These are phyloP conservation scores for Pestalotiopsis sp. DNA, from an alignment of 2,329 filamentous ascomycete species.

Conservation along the genomic window DNA sequence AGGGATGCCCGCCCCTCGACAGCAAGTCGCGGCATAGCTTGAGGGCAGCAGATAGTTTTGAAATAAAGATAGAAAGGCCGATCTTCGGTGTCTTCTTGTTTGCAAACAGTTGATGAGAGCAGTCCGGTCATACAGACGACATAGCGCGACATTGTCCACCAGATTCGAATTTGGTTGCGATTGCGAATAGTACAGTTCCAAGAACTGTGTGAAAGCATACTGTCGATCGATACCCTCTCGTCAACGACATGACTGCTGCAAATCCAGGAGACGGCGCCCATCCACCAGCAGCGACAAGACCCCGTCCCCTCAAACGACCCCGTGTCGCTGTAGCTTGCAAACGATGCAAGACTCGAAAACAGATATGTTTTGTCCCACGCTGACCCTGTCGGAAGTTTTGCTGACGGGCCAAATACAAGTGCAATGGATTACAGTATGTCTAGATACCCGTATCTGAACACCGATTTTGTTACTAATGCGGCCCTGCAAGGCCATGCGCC, in stretches of 20 bases:
- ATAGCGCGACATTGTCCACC: neutral
- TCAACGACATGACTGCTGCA: neutral
- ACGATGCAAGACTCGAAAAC: slow-evolving; percentile 23
- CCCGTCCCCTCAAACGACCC: slow-evolving; percentile 19
- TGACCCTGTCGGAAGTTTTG: neutral
- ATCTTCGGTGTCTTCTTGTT: neutral
- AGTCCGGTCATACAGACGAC: neutral
- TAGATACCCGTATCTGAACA: slow-evolving; percentile 8
- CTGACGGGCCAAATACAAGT: slow-evolving; percentile 13
- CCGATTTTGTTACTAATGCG: neutral
- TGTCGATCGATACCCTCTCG: neutral
- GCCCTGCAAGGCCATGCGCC: neutral
- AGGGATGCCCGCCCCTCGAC: neutral
- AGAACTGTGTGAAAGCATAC: neutral
- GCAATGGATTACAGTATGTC: slow-evolving; percentile 17
- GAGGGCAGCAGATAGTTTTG: neutral
- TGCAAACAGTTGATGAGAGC: neutral
- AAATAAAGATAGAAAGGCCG: neutral
- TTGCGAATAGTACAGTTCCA: neutral
- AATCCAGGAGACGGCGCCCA: neutral
- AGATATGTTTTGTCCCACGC: slow-evolving; percentile 17
- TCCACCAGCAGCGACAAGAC: neutral
- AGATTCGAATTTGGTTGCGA: neutral
- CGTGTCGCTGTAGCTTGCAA: slow-evolving; percentile 23
- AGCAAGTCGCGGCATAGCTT: neutral